Evolutionary conservation across 805 yeast genomes (phyloP).

Genomic region (Millerozyma acaciae): DNA sequence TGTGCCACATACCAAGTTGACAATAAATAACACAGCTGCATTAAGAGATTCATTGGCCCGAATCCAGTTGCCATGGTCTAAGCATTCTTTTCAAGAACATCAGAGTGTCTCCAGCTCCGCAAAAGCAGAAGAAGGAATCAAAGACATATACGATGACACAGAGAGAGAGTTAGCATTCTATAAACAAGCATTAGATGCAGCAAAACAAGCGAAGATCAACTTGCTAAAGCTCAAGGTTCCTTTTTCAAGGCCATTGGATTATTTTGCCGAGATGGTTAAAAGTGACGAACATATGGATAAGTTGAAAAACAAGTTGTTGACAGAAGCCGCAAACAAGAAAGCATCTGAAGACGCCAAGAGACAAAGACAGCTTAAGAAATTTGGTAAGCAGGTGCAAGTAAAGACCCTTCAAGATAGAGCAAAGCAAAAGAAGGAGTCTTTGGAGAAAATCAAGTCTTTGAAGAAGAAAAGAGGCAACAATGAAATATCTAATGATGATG

Average conservation of each 20-base stretch:
- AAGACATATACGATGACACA: constrained; percentile 91
- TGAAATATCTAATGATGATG: constrained; percentile 66
- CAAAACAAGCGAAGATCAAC: constrained; percentile 62
- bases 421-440: constrained; percentile 83
- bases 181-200: constrained; percentile 89
- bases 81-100: constrained; percentile 78
- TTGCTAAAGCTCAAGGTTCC: constrained; percentile 72
- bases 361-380: constrained; percentile 92
- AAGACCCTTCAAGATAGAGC: constrained; percentile 92
- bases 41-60: constrained; percentile 64
- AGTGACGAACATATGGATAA: constrained; percentile 98
- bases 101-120: constrained; percentile 63
- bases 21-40: constrained; percentile 86
- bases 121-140: constrained; percentile 61
- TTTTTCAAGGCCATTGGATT: constrained; percentile 89
- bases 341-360: constrained; percentile 91
- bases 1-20: constrained; percentile 85
- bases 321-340: constrained; percentile 79
- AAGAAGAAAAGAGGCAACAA: constrained; percentile 81
- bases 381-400: constrained; percentile 94
- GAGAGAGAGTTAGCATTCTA: constrained; percentile 94
- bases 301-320: constrained; percentile 73
- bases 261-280: constrained; percentile 98
- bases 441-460: constrained; percentile 86
- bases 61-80: constrained; percentile 60